Evolutionary conservation across 805 yeast genomes (phyloP).

Genomic region (Scheffersomyces stipitis): DNA sequence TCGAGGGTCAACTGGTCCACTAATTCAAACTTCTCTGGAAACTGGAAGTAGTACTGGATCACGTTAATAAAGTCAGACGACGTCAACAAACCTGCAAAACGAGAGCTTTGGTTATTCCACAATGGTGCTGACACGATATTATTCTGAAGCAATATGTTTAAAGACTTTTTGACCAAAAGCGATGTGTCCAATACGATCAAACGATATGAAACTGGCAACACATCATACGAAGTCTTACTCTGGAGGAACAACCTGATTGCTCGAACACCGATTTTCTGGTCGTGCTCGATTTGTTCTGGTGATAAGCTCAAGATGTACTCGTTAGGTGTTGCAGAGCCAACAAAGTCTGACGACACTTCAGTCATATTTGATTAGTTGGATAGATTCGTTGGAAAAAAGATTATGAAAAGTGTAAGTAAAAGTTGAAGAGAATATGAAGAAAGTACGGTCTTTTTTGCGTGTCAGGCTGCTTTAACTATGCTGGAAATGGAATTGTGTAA

Average conservation of each 20-base stretch:
- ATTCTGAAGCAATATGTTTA: constrained; percentile 87
- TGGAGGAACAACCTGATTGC: constrained; percentile 83
- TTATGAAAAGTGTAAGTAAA: too few species aligned
- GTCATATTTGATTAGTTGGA: constrained; percentile 12
- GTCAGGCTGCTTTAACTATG: too few species aligned
- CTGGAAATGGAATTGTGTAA: too few species aligned
- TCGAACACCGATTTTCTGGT: constrained; percentile 72
- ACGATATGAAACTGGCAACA: constrained; percentile 90
- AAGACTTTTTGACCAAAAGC: constrained; percentile 81
- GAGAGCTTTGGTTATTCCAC: constrained; percentile 87
- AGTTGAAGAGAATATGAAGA: too few species aligned
- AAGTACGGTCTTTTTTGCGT: too few species aligned
- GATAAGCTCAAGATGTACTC: constrained; percentile 43
- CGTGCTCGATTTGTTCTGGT: constrained; percentile 47
- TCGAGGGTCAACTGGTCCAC: constrained; percentile 84
- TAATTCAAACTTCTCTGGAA: constrained; percentile 83
- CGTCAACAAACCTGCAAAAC: constrained; percentile 92
- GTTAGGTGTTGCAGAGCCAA: constrained; percentile 37
- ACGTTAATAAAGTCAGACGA: constrained; percentile 92
- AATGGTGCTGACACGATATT: constrained; percentile 95
- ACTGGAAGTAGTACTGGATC: constrained; percentile 87
- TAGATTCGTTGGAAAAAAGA: too few species aligned
- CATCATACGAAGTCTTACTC: constrained; percentile 94
- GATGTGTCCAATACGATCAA: constrained; percentile 92
- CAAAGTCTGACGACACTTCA: constrained; percentile 16